These are phyloP conservation scores for Yamadazyma atlantica DNA, from an alignment of 1,139 yeast species.

Conservation along the genomic window DNA sequence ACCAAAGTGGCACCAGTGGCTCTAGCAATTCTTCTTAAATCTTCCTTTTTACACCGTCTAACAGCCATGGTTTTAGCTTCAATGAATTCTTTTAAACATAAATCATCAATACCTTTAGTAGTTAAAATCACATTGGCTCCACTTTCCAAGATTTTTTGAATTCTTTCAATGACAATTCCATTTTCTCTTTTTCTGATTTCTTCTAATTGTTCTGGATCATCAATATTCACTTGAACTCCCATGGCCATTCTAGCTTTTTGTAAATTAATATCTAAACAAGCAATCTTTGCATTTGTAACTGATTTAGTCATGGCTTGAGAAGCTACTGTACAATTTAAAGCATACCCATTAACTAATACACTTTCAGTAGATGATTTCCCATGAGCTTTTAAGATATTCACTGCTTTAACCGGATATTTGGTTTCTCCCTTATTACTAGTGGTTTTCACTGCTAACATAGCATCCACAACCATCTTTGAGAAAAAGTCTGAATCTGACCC, in stretches of 20 bases:
- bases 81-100: conserved; percentile 91
- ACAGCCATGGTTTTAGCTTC: conserved; percentile 98
- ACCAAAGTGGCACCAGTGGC: conserved; percentile 97
- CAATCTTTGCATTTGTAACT: conserved; percentile 76
- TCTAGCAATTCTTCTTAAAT: conserved; percentile 92
- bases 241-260: conserved; percentile 98
- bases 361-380: conserved; percentile 93
- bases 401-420: conserved; percentile 96
- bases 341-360: conserved; percentile 86
- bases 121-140: conserved; percentile 98
- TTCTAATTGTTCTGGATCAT: conserved; percentile 96
- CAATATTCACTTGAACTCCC: conserved; percentile 96
- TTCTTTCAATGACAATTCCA: conserved; percentile 86
- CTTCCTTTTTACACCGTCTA: conserved; percentile 96
- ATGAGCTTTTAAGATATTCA: conserved; percentile 92
- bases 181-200: conserved; percentile 93
- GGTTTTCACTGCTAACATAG: conserved; percentile 93
- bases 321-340: conserved; percentile 95
- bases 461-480: conserved; percentile 88
- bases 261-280: conserved; percentile 88
- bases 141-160: conserved; percentile 79
- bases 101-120: conserved; percentile 97
- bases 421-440: conserved; percentile 83
- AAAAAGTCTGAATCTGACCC: conserved; percentile 96
- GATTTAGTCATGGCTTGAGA: conserved; percentile 93